Percentiles rank a stretch among this genome's conserved stretches.
These are phyloP conservation scores for Aspergillus mulundensis DNA, from an alignment of 495 filamentous ascomycete species.

Conservation along the genomic window DNA sequence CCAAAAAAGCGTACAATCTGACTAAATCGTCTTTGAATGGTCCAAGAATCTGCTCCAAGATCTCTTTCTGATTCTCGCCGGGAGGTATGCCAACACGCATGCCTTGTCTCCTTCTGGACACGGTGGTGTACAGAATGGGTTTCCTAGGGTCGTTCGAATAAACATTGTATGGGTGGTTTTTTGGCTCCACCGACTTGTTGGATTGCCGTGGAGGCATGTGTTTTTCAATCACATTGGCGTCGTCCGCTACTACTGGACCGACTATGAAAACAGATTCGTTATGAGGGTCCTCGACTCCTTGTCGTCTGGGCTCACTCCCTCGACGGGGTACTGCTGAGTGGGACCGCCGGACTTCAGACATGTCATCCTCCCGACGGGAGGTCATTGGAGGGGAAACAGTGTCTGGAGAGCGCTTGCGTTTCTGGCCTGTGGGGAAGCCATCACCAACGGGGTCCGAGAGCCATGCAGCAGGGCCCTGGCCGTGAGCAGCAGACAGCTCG, in stretches of 20 bases:
- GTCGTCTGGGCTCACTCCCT: conserved; percentile 33
- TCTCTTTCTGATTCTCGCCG: conserved; percentile 50
- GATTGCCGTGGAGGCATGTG: conserved; percentile 43
- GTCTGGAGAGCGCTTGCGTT: conserved; percentile 39
- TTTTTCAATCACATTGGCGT: conserved; percentile 50
- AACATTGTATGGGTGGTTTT: conserved; percentile 45
- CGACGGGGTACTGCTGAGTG: conserved; percentile 29
- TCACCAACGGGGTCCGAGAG: conserved; percentile 22
- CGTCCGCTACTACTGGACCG: conserved; percentile 48
- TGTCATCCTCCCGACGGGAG: conserved; percentile 18
- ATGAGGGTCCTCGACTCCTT: conserved; percentile 36
- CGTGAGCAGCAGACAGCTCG: conserved; percentile 26
- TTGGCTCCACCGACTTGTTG: conserved; percentile 37
- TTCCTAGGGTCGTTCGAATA: conserved; percentile 48
- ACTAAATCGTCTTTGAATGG: conserved; percentile 50
- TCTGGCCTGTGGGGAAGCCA: conserved; percentile 25
- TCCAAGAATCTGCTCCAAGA: conserved; percentile 52
- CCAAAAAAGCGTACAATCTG: conserved; percentile 36
- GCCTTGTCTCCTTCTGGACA: conserved; percentile 44
- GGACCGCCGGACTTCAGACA: conserved; percentile 27
- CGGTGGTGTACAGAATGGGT: conserved; percentile 44
- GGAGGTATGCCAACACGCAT: conserved; percentile 46
- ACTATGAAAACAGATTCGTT: conserved; percentile 50
- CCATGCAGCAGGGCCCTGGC: conserved; percentile 29
- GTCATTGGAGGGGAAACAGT: conserved; percentile 17